Evolutionary conservation across 1,139 yeast species (phyloP), one percentile per base, ranked within the genome.

Genomic region (Blastobotrys elegans): DNA sequence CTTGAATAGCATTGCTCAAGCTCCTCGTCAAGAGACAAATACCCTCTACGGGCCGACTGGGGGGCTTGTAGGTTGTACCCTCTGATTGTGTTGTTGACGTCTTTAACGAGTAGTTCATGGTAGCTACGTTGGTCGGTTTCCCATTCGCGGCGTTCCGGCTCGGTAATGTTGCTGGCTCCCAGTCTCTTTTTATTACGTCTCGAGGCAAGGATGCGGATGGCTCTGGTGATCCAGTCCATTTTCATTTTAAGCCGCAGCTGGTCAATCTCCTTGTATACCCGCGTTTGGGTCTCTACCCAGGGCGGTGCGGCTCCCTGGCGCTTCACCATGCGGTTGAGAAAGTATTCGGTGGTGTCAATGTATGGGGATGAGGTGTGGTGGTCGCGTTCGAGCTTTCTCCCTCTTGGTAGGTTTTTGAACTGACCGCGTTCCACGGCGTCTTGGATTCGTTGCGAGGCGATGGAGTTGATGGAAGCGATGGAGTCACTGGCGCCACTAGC

Each of bases 31-130:
- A 70, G 59, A 0, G 67, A 41, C 18, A 88, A 62, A 59, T 87
- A 87, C 47, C 84, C 69, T 55, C 82, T 81, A 52, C 90, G 88
- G 0, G 94, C 79, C 1, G 80, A 73, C 21, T 83, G 67, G 0
- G 96, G 96, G 1, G 94, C 86, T 59, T 85, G 94, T 26, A 88
- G 64, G 56, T 88, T 88, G 61, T 87, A 88, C 17, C 84, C 77
- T 21, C 96, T 68, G 18, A 88, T 74, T 1, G 73, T 69, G 46
- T 71, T 74, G 63, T 88, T 88, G 41, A 87, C 63, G 3, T 69
- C 60, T 13, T 66, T 68, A 6, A 84, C 59, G 47, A 76, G 71
- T 5, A 73, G 71, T 0, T 63, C 58, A 31, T 79, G 69, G 54
- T 75, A 80, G 16, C 56, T 56, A 18, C 53, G 47, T 38, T 75